Conservation (phyloP, 345 rosid genomes). For the Mangifera indica region DNA sequence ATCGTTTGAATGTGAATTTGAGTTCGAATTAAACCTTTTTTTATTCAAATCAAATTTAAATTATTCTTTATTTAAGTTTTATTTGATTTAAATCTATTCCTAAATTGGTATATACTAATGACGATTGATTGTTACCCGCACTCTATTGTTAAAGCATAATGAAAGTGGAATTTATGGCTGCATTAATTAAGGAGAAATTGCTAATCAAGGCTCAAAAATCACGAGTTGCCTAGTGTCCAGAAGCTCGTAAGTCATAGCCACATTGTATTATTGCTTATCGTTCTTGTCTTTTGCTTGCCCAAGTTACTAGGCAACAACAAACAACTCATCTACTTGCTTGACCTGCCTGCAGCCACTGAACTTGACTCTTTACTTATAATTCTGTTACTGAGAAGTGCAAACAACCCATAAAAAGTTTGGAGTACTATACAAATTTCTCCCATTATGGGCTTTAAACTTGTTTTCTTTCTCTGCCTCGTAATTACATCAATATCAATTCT, state of each 20-base stretch:
- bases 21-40: too few species aligned
- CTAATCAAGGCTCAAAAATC: slow-evolving; percentile 1
- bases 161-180: not conserved
- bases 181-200: slow-evolving; percentile 14
- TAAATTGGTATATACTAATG: too few species aligned
- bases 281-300: slow-evolving; percentile 10
- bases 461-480: not conserved
- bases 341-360: not conserved
- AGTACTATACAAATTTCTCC: not conserved
- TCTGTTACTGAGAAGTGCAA: not conserved
- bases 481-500: not conserved
- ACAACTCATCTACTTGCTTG: not conserved
- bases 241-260: not conserved
- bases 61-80: too few species aligned
- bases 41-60: too few species aligned
- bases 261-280: not conserved
- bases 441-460: not conserved
- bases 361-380: not conserved
- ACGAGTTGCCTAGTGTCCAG: slow-evolving; percentile 3
- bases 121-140: not conserved
- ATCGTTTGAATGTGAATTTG: too few species aligned
- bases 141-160: not conserved
- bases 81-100: too few species aligned
- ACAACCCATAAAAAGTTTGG: not conserved
- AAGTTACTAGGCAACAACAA: not conserved